A percentile compares a stretch with the other conserved stretches of the same genome.
phyloP scores from a whole-genome alignment of 129 eudicot species.

The Chrysanthemum makinoi region DNA sequence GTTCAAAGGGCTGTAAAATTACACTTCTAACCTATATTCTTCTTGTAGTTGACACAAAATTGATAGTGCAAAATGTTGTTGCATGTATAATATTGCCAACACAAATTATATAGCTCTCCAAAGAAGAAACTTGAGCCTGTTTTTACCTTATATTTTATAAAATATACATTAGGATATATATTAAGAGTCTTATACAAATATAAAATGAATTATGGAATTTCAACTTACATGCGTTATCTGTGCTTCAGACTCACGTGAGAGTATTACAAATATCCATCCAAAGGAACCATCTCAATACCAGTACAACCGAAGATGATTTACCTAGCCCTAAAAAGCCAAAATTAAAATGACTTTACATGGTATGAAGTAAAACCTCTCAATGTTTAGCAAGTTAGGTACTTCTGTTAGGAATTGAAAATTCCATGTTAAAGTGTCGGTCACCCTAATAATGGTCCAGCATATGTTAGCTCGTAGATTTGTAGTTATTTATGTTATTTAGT shows the following conservation, averaged over 20 bases:
- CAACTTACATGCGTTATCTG: constrained; percentile 76
- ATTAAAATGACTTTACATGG: no score
- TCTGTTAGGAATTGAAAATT: no score
- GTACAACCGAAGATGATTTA: no score
- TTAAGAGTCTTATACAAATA: not conserved
- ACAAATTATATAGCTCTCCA: not conserved
- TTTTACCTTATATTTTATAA: not conserved
- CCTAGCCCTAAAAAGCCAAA: no score
- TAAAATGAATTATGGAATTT: not conserved
- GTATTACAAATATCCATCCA: constrained; percentile 95
- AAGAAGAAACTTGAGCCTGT: not conserved
- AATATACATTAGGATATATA: not conserved
- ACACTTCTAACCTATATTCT: constrained; percentile 39
- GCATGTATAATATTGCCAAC: constrained; percentile 51
- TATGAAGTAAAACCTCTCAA: no score
- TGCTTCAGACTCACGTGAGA: constrained; percentile 97
- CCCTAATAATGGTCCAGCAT: no score
- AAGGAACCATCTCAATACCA: constrained; percentile 89
- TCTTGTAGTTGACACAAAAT: constrained; percentile 74
- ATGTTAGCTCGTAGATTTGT: no score
- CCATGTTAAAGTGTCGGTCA: no score
- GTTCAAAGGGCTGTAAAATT: constrained; percentile 2
- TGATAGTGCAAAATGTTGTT: constrained; percentile 84
- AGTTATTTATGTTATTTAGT: no score
- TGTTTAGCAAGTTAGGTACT: no score